Base-by-base conservation (phyloP, 352 stramenopile genomes). In the Elongisporangium prolatum region DNA sequence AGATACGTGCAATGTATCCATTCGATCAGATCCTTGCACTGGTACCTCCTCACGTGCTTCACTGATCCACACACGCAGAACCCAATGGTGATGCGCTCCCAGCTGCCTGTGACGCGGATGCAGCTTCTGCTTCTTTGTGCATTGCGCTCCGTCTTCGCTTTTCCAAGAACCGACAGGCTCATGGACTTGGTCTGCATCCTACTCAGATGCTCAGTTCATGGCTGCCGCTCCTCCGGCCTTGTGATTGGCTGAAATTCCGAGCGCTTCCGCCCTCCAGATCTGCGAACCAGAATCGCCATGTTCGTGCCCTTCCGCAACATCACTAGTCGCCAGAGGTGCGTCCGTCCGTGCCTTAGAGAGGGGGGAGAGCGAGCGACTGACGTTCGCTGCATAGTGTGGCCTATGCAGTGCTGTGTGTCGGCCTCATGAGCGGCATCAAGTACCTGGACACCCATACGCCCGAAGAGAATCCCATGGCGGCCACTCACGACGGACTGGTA, bases 271-370 rank as follows among this genome's bases (percentile, higher is more conserved):
- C 34, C 34, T 13, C 9, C 8, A 7, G 10, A 14, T 13, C 28
- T 38, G 28, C 28, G 28, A 38, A 38, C 28, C 34, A 44, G 34
- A 44, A 44, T 44, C 22, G 24, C 53, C 38, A 80, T 83, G 74
- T 80, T 87, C 65, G 61, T 89, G 63, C 73, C 77, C 58, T 89
- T 89, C 74, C 71, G 72, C 61, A 75, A 84, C 65, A 60, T 89
- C 54, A 76, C 77, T 50, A 75, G 69, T 16, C 65, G 70, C 11
- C 77, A 90, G 62, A 89, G 76, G 77, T 89, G 54, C 3, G 61
- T 60, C 16, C 18, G 28, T 57, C 20, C 8, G 8, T 38, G 34
- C 13, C 28, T 38, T 17, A 44, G 50, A 18, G 48, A 8, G 21
- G 3, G 9, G 21, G 11, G 38, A 21, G 21, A 24, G 51, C 25